Conservation (phyloP, 352 stramenopile genomes). For the Phytophthora ramorum region DNA sequence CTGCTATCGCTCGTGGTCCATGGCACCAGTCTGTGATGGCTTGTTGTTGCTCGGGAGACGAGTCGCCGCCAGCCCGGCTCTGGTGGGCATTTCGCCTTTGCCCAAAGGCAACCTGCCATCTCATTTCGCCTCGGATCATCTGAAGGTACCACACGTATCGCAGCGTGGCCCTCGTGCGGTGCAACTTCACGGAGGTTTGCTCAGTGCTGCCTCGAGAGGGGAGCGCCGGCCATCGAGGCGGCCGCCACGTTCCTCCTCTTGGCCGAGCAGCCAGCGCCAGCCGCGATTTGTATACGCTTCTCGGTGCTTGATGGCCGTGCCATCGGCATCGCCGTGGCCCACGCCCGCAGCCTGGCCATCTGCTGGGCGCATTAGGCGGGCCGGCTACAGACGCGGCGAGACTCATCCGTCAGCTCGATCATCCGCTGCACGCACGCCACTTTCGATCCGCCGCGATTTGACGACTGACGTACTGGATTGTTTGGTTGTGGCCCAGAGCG, state of each 20-base stretch:
- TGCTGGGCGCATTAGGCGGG: slow-evolving; percentile 18
- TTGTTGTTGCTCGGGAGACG: slow-evolving; percentile 33
- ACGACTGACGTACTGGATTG: slow-evolving; percentile 46
- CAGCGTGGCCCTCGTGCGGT: slow-evolving; percentile 13
- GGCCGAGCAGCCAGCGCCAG: slow-evolving; percentile 10
- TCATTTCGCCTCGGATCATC: slow-evolving; percentile 32
- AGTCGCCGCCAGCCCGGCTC: slow-evolving; percentile 6
- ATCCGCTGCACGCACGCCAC: slow-evolving; percentile 20
- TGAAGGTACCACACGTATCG: slow-evolving; percentile 34
- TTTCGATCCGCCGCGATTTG: slow-evolving; percentile 43
- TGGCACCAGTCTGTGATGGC: slow-evolving; percentile 26
- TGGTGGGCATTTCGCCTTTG: background rate
- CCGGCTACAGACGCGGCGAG: slow-evolving; percentile 6
- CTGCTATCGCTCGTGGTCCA: slow-evolving; percentile 1
- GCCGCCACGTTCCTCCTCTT: slow-evolving; percentile 1
- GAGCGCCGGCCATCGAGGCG: background rate
- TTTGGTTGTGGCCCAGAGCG: slow-evolving; percentile 44
- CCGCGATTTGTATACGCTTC: slow-evolving; percentile 20
- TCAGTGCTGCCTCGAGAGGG: background rate
- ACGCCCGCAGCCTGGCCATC: slow-evolving; percentile 7
- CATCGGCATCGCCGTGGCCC: background rate
- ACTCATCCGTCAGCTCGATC: slow-evolving; percentile 16
- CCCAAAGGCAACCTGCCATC: slow-evolving; percentile 10
- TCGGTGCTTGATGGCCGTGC: slow-evolving; percentile 1
- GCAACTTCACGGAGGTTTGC: slow-evolving; percentile 5